Evolutionary conservation across 768 basidiomycete genomes (phyloP), one percentile per base, ranked within the genome.

Genomic region (Tubosaeta sp.): DNA sequence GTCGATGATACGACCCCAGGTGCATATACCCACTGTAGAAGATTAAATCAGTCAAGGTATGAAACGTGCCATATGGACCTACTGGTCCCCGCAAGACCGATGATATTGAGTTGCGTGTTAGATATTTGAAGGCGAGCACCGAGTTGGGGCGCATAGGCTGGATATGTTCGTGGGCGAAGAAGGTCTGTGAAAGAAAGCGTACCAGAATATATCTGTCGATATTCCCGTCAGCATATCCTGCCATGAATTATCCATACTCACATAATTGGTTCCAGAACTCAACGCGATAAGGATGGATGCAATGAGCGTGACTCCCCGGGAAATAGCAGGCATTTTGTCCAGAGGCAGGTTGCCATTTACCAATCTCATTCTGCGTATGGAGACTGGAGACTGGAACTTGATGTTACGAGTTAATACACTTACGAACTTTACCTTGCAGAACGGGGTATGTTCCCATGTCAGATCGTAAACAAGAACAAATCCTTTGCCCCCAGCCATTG

Each of bases 91-190:
- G 84, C 86, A n/a, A 87, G 71, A 14, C 82, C 91, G 16, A 94
- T 79, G 31, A 93, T 66, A 58, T 95, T 94, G 31, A 91, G 73
- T 51, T 87, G 81, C 0, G 92, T 94, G 48, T 94, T 87, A 4
- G 80, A 78, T 45, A 94, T 79, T 41, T 77, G 73, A 16, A 95
- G 77, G 35, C 82, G 79, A n/a, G 82, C 70, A 1, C 87, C 89
- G 5, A 95, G 78, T 64, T 95, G 92, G 0, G 93, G 92, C 2
- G 87, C 82, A 65, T 94, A 96, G 18, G 90, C 92, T 84, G 53
- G 52, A 35, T 38, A 47, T 18, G 21, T 45, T 48, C 45, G 51
- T 44, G 14, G 8, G 27, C 27, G 19, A 2, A 21, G 6, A 4
- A 27, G 11, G 1, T 13, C 8, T 1, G 9, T 16, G 14, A 1